Conservation (phyloP, 495 filamentous ascomycete species). For the Annulohypoxylon moriforme region DNA sequence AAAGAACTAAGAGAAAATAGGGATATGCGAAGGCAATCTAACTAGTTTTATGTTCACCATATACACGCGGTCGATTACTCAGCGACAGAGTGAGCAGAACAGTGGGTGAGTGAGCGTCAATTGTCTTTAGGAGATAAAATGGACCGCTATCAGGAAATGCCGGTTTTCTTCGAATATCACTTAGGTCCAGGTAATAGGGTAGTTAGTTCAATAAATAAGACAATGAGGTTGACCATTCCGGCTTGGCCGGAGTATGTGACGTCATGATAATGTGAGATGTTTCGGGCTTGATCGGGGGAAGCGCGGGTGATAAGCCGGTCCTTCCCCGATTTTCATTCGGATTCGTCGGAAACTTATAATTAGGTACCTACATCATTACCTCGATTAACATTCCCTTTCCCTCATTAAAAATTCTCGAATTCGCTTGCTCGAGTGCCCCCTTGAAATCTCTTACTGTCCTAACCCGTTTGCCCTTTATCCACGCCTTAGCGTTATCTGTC, state of each 20-base stretch:
- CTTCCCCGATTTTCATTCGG: slow-evolving; percentile 7
- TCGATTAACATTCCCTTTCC: not conserved
- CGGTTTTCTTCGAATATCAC: not conserved
- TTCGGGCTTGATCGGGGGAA: slow-evolving; percentile 4
- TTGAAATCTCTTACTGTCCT: not conserved
- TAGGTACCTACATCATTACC: not conserved
- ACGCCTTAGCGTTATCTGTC: not conserved
- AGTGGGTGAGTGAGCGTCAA: not conserved
- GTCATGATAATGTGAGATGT: slow-evolving; percentile 22
- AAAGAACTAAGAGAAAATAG: not conserved
- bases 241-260: slow-evolving; percentile 18
- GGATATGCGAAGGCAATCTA: not conserved
- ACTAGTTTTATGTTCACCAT: not conserved
- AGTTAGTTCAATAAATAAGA: not conserved
- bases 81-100: slow-evolving; percentile 20
- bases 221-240: slow-evolving; percentile 9
- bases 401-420: not conserved
- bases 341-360: not conserved
- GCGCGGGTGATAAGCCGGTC: not conserved
- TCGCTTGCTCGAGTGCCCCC: not conserved
- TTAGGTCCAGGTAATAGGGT: not conserved
- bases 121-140: not conserved
- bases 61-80: slow-evolving; percentile 29
- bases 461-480: not conserved
- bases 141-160: not conserved